phyloP scores from a whole-genome alignment of 2,329 filamentous ascomycete genomes.

The Neocucurbitaria cava region DNA sequence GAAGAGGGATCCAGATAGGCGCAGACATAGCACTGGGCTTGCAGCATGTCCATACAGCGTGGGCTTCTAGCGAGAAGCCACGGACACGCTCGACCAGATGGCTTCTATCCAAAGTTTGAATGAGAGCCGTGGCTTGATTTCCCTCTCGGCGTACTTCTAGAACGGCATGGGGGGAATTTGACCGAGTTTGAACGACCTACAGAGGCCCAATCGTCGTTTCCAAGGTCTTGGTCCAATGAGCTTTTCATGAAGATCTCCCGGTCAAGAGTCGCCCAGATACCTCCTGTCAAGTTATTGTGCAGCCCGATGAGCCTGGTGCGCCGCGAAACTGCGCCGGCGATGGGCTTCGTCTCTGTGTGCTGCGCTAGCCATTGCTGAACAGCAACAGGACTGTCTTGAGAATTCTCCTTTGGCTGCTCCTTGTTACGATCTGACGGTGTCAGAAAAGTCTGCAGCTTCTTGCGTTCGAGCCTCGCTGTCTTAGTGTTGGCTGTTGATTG shows the following conservation, averaged over 20 bases:
- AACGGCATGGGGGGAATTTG: constrained; percentile 59
- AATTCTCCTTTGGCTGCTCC: not conserved
- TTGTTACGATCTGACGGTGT: constrained; percentile 24
- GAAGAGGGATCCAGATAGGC: constrained; percentile 57
- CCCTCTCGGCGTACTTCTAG: constrained; percentile 60
- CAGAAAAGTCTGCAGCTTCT: constrained; percentile 51
- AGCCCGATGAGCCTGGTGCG: constrained; percentile 59
- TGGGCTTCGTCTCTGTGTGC: constrained; percentile 54
- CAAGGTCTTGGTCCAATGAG: constrained; percentile 33
- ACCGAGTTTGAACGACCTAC: constrained; percentile 29
- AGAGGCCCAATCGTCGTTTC: constrained; percentile 40
- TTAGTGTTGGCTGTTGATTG: constrained; percentile 24
- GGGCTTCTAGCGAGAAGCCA: constrained; percentile 62
- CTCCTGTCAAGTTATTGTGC: constrained; percentile 51
- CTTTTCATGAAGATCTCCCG: constrained; percentile 53
- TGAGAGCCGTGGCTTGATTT: constrained; percentile 44
- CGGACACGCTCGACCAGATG: constrained; percentile 60
- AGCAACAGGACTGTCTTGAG: constrained; percentile 25
- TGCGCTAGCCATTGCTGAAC: constrained; percentile 54
- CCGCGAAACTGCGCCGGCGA: constrained; percentile 55
- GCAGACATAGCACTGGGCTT: constrained; percentile 53
- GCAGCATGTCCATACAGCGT: constrained; percentile 59
- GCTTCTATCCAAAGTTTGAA: constrained; percentile 55
- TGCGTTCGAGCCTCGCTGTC: constrained; percentile 50
- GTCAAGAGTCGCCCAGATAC: constrained; percentile 59